A percentile compares a stretch with the other conserved stretches of the same genome.
Evolutionary conservation across 2,329 filamentous ascomycete genomes (phyloP).

Genomic region (Penicillium olsonii): DNA sequence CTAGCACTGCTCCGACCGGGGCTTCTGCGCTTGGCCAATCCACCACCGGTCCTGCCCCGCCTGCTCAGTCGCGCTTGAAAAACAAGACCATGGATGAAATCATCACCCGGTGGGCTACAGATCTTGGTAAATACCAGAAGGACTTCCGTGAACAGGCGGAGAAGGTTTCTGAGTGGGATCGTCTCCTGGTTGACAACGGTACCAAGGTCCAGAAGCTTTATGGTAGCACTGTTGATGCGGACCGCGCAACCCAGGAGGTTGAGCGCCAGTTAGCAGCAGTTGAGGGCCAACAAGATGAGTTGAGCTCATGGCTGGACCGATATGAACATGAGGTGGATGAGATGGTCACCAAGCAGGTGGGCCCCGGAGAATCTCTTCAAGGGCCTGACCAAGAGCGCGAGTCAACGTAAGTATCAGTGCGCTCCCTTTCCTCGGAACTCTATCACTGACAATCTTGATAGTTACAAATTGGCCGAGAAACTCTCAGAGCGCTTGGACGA

Average conservation of each 20-base stretch:
- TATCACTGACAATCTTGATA: slow-evolving; percentile 33
- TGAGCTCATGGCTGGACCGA: slow-evolving; percentile 82
- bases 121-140: slow-evolving; percentile 93
- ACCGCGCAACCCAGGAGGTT: slow-evolving; percentile 88
- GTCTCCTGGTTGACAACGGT: slow-evolving; percentile 87
- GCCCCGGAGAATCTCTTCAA: slow-evolving; percentile 72
- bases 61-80: slow-evolving; percentile 81
- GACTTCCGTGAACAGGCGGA: slow-evolving; percentile 90
- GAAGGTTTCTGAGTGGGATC: slow-evolving; percentile 87
- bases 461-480: slow-evolving; percentile 89
- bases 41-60: slow-evolving; percentile 76
- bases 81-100: slow-evolving; percentile 99
- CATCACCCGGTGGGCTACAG: slow-evolving; percentile 92
- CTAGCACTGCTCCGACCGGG: slow-evolving; percentile 31
- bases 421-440: background rate
- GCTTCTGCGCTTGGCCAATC: slow-evolving; percentile 63
- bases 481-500: slow-evolving; percentile 87
- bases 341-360: slow-evolving; percentile 77
- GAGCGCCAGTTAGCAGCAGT: slow-evolving; percentile 87
- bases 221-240: slow-evolving; percentile 86
- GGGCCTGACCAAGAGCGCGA: slow-evolving; percentile 96
- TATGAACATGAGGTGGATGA: slow-evolving; percentile 92
- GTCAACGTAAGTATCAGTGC: slow-evolving; percentile 65
- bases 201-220: slow-evolving; percentile 95
- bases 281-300: slow-evolving; percentile 88